Percentiles rank a stretch among this genome's conserved stretches.
Conservation (phyloP, 2,329 filamentous ascomycete species). For the Ophiostoma sp. region DNA sequence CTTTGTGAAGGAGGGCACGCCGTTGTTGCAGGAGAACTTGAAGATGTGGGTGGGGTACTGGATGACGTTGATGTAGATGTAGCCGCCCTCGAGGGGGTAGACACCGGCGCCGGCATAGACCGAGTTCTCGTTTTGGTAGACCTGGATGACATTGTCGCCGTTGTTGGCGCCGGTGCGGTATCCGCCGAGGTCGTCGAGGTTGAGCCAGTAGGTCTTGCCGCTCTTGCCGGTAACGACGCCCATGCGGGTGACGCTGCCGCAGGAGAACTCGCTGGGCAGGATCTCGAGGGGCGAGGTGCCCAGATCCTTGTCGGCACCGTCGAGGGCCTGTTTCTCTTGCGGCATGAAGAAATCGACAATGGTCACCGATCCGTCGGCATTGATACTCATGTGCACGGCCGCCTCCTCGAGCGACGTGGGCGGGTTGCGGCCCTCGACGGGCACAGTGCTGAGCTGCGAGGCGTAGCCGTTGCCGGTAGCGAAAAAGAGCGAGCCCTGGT, state of each 20-base stretch:
- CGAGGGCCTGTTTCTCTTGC: slow-evolving; percentile 44
- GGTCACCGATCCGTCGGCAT: slow-evolving; percentile 40
- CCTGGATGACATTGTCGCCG: slow-evolving; percentile 41
- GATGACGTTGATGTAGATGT: slow-evolving; percentile 49
- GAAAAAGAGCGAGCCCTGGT: slow-evolving; percentile 44
- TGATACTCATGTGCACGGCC: slow-evolving; percentile 45
- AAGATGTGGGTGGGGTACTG: slow-evolving; percentile 52
- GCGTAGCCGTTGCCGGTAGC: slow-evolving; percentile 46
- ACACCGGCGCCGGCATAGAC: slow-evolving; percentile 46
- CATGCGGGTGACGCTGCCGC: slow-evolving; percentile 42
- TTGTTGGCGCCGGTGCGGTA: slow-evolving; percentile 43
- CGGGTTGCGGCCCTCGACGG: slow-evolving; percentile 42
- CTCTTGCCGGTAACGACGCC: slow-evolving; percentile 47
- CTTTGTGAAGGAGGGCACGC: slow-evolving; percentile 50
- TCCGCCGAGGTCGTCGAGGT: slow-evolving; percentile 46
- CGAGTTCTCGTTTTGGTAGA: slow-evolving; percentile 44
- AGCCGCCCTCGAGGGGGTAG: slow-evolving; percentile 44
- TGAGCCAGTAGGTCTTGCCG: slow-evolving; percentile 47
- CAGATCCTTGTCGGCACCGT: slow-evolving; percentile 47
- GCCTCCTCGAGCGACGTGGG: slow-evolving; percentile 45
- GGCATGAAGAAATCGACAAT: slow-evolving; percentile 49
- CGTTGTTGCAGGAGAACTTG: slow-evolving; percentile 51
- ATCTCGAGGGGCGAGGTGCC: slow-evolving; percentile 43
- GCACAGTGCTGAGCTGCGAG: slow-evolving; percentile 41
- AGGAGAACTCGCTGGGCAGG: slow-evolving; percentile 41